Evolutionary conservation across 768 basidiomycete species (phyloP).

Genomic region (Russula olivacea): DNA sequence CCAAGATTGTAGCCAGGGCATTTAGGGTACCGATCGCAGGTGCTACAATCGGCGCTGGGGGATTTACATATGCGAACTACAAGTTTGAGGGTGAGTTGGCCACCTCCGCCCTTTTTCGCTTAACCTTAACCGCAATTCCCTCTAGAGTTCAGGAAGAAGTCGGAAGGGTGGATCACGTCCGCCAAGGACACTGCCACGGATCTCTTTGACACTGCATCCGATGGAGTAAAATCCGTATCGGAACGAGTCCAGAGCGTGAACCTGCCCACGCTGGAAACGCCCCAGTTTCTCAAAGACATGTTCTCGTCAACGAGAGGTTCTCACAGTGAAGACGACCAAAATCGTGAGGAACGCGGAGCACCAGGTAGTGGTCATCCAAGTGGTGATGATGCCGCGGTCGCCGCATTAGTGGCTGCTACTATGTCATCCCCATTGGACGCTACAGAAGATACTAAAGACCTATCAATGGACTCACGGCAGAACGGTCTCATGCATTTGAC

Average conservation of each 20-base stretch:
- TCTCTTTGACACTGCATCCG: slow-evolving; percentile 66
- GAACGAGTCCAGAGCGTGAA: slow-evolving; percentile 56
- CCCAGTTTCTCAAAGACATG: slow-evolving; percentile 66
- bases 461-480: slow-evolving; percentile 44
- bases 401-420: slow-evolving; percentile 70
- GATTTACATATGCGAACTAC: slow-evolving; percentile 92
- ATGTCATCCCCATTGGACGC: slow-evolving; percentile 71
- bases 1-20: slow-evolving; percentile 80
- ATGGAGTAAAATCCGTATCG: slow-evolving; percentile 55
- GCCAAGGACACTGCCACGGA: slow-evolving; percentile 68
- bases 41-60: slow-evolving; percentile 84
- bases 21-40: slow-evolving; percentile 87
- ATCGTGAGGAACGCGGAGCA: slow-evolving; percentile 35
- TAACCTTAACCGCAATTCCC: slow-evolving; percentile 1
- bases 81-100: slow-evolving; percentile 78
- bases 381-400: slow-evolving; percentile 58
- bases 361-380: slow-evolving; percentile 39
- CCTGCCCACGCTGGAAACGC: slow-evolving; percentile 48
- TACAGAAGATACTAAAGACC: slow-evolving; percentile 32
- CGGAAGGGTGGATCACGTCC: slow-evolving; percentile 57
- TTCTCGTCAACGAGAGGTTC: slow-evolving; percentile 32
- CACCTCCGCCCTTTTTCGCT: background rate
- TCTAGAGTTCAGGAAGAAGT: slow-evolving; percentile 65
- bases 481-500: slow-evolving; percentile 94
- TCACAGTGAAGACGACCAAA: slow-evolving; percentile 30